Evolutionary conservation across 129 eudicot species (phyloP).

Genomic region (Logfia minima): DNA sequence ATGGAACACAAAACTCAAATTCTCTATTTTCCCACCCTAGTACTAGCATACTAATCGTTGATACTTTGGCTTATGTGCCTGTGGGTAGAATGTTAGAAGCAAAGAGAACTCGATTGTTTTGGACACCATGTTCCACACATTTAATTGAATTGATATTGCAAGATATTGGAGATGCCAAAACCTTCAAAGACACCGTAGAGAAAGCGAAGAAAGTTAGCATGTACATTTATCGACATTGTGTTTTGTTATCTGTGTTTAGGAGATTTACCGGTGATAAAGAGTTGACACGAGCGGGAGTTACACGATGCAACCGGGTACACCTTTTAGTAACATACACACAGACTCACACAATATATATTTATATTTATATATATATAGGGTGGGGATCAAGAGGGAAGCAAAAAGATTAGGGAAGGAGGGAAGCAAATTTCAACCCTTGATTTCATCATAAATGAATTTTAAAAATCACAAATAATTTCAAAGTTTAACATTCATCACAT

Average conservation of each 20-base stretch:
- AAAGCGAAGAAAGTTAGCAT: not conserved
- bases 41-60: not conserved
- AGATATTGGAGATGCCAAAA: not conserved
- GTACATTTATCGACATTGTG: not conserved
- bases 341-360: too few relatives aligned
- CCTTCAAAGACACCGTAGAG: not conserved
- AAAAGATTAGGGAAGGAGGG: too few relatives aligned
- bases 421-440: too few relatives aligned
- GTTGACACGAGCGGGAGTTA: not conserved
- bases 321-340: too few relatives aligned
- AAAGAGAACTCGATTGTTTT: not conserved
- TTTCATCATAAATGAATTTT: too few relatives aligned
- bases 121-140: not conserved
- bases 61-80: not conserved
- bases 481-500: too few relatives aligned
- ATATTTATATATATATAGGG: too few relatives aligned
- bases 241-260: not conserved
- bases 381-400: too few relatives aligned
- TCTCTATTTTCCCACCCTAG: not conserved
- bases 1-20: not conserved
- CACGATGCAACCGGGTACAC: not conserved
- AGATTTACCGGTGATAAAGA: not conserved
- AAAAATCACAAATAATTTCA: too few relatives aligned
- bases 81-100: not conserved
- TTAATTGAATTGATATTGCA: not conserved